These are phyloP conservation scores for Melaleuca quinquenervia DNA, from an alignment of 345 rosid species.

Conservation along the genomic window DNA sequence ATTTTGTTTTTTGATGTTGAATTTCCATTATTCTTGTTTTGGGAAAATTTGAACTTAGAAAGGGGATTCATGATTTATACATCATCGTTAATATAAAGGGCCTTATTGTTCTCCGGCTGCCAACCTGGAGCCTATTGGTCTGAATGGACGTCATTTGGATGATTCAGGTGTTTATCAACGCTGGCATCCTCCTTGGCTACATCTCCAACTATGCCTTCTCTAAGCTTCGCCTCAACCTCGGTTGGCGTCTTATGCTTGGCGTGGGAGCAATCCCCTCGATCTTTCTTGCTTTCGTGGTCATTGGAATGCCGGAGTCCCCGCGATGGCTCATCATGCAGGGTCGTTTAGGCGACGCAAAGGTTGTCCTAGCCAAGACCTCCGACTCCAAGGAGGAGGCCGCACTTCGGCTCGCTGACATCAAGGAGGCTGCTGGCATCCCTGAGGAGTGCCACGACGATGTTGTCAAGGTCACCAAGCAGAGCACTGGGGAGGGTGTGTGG, in stretches of 20 bases:
- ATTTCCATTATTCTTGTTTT: neutral
- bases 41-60: neutral
- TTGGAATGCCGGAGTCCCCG: slow-evolving; percentile 92
- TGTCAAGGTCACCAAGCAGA: slow-evolving; percentile 26
- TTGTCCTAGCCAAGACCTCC: slow-evolving; percentile 72
- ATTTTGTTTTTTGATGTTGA: neutral
- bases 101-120: no score
- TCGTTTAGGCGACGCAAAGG: slow-evolving; percentile 62
- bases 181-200: slow-evolving; percentile 60
- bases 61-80: neutral
- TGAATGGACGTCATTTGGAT: neutral
- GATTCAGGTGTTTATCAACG: slow-evolving; percentile 64
- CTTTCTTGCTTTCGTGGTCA: slow-evolving; percentile 37
- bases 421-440: slow-evolving; percentile 76
- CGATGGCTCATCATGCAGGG: slow-evolving; percentile 96
- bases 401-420: slow-evolving; percentile 58
- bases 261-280: slow-evolving; percentile 64
- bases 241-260: slow-evolving; percentile 91
- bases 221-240: slow-evolving; percentile 34
- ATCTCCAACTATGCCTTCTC: slow-evolving; percentile 74
- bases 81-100: no score
- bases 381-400: slow-evolving; percentile 48
- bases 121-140: neutral
- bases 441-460: slow-evolving; percentile 62
- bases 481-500: slow-evolving; percentile 65